These are phyloP conservation scores for Phaeotremella skinneri DNA, from an alignment of 768 basidiomycete species.

Conservation along the genomic window DNA sequence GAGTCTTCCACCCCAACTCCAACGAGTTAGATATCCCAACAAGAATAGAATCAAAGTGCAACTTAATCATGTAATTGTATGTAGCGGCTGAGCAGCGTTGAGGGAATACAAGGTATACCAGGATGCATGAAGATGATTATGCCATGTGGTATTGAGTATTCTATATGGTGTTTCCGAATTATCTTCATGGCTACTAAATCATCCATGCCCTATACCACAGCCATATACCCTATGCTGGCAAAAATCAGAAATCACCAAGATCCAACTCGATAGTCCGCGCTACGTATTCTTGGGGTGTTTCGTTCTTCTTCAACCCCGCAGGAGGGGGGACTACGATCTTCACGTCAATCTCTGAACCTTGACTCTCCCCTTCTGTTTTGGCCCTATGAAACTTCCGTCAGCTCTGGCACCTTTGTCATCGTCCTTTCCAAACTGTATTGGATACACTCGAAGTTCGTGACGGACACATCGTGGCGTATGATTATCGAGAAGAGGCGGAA, in stretches of 20 bases:
- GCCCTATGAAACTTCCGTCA: slow-evolving; percentile 3
- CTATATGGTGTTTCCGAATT: too few species aligned
- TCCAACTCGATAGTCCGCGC: slow-evolving; percentile 48
- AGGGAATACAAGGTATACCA: too few species aligned
- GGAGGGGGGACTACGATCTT: slow-evolving; percentile 25
- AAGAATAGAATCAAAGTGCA: too few species aligned
- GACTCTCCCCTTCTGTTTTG: slow-evolving; percentile 8
- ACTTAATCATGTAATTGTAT: background rate
- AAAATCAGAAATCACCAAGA: slow-evolving; percentile 47
- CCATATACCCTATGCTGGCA: too few species aligned
- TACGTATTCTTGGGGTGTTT: slow-evolving; percentile 40
- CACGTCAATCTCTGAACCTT: slow-evolving; percentile 22
- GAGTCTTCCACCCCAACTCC: background rate
- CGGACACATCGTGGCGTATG: background rate
- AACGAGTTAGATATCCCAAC: background rate
- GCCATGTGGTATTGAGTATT: too few species aligned
- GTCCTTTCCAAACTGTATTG: background rate
- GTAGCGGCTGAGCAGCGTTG: too few species aligned
- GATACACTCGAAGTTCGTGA: background rate
- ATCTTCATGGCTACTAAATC: too few species aligned
- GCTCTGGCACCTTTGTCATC: too few species aligned
- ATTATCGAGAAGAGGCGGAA: background rate
- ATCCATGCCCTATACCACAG: too few species aligned
- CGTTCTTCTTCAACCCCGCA: slow-evolving; percentile 31
- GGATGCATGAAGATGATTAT: too few species aligned